Base-by-base conservation (phyloP, 2,329 filamentous ascomycete species). In the Phaeoacremonium minimum region DNA sequence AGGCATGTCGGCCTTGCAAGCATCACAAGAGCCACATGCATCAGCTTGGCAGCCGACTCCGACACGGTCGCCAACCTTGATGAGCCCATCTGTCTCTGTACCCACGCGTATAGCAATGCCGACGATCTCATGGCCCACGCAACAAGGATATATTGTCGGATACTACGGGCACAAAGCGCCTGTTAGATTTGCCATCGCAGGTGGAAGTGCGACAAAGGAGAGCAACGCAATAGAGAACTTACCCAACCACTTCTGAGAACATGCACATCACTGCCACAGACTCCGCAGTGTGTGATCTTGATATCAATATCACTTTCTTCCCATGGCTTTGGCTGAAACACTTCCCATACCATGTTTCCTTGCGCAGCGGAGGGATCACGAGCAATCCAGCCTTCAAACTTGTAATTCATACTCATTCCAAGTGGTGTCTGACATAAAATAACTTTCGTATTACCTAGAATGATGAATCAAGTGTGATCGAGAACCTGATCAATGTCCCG, bases 261-360 rank as follows among this genome's bases (percentile, higher is more conserved):
- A 52, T 80, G 74, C 18, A 79, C 18, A 43, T 80, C 76, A 2
- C 69, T 71, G 42, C 73, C 77, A 45, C 78, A 82, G 37, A 82
- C 69, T 40, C 77, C 77, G 45, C 75, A 80, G 58, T 80, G 75
- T 12, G 74, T 71, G 40, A 83, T 61, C 44, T 72, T 64, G 38
- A 83, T 77, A 48, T 82, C 77, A 34, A 83, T 56, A 42, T 81
- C 75, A 16, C 69, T 71, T 48, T 81, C 77, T 15, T 75, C 70
- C 70, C 75, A 81, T 17, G 61, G 57, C 61, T 81, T 81, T 18
- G 75, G 75, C 52, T 76, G 63, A 35, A 69, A 80, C 33, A 69
- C 53, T 14, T 58, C 59, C 68, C 69, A 73, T 32, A 66, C 57
- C 68, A 72, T 71, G 36, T 71, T 69, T 40, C 67, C 67, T 7